Percentiles rank a stretch among this genome's conserved stretches.
phyloP scores from a whole-genome alignment of 345 rosid species.

The Anastatica hierochuntica region DNA sequence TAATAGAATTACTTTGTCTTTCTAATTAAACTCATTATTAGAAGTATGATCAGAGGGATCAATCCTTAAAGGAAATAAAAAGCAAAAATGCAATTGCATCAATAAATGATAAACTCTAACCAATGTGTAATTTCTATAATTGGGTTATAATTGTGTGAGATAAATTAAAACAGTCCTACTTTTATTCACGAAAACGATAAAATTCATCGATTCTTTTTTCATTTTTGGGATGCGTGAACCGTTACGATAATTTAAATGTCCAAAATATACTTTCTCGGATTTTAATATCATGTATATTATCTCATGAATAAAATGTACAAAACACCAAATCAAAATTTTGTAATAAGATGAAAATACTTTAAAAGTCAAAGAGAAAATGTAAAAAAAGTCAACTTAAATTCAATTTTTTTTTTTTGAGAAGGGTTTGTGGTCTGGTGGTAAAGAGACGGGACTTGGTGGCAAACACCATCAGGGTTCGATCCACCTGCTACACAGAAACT shows the following conservation, averaged over 20 bases:
- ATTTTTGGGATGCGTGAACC: conserved; percentile 18
- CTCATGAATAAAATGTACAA: neutral
- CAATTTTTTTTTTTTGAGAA: no score
- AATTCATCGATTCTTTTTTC: neutral
- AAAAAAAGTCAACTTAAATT: no score
- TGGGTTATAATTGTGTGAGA: neutral
- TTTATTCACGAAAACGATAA: conserved; percentile 4
- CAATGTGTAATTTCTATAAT: neutral
- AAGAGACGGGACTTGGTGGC: no score
- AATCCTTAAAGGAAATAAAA: no score
- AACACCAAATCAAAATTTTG: conserved; percentile 25
- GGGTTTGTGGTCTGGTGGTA: no score
- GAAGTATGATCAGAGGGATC: no score
- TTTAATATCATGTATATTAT: neutral
- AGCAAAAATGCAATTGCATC: neutral
- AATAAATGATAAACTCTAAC: neutral
- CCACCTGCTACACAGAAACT: no score
- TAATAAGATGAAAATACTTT: conserved; percentile 3
- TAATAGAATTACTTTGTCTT: neutral
- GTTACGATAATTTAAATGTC: conserved; percentile 9
- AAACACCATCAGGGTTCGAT: no score
- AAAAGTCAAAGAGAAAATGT: no score
- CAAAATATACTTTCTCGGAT: neutral
- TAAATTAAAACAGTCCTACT: neutral
- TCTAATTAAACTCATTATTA: neutral